Percentiles rank a stretch among this genome's conserved stretches.
phyloP scores from a whole-genome alignment of 805 yeast species.

The Candida sphagnicola region DNA sequence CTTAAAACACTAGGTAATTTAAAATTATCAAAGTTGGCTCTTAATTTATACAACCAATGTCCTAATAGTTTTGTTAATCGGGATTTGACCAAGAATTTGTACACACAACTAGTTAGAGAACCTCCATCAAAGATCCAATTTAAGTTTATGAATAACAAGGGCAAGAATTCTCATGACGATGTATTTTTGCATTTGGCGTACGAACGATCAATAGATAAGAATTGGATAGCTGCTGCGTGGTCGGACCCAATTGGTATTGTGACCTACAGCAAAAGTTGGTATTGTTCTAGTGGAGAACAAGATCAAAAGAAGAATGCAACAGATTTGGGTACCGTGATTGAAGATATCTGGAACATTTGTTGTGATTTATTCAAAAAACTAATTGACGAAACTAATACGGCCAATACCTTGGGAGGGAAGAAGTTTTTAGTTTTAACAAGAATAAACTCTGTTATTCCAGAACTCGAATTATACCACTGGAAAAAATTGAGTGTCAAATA shows the following conservation, averaged over 20 bases:
- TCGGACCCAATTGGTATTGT: slow-evolving; percentile 75
- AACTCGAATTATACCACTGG: slow-evolving; percentile 80
- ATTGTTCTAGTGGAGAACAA: slow-evolving; percentile 25
- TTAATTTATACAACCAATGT: slow-evolving; percentile 56
- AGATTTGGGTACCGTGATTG: slow-evolving; percentile 48
- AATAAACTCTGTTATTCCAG: slow-evolving; percentile 70
- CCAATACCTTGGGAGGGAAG: slow-evolving; percentile 44
- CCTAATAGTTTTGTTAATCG: slow-evolving; percentile 28
- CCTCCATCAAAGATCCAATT: slow-evolving; percentile 35
- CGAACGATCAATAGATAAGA: slow-evolving; percentile 72
- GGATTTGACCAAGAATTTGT: slow-evolving; percentile 13
- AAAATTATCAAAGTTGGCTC: slow-evolving; percentile 41
- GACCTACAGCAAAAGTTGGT: slow-evolving; percentile 64
- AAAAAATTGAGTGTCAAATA: slow-evolving; percentile 62
- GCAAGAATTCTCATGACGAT: slow-evolving; percentile 49
- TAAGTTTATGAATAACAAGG: slow-evolving; percentile 25
- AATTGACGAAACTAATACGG: slow-evolving; percentile 28
- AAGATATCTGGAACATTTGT: slow-evolving; percentile 65
- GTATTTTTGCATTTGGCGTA: slow-evolving; percentile 82
- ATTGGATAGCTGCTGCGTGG: slow-evolving; percentile 89
- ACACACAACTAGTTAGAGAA: slow-evolving; percentile 32
- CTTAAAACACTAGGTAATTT: slow-evolving; percentile 27
- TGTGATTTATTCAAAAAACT: slow-evolving; percentile 36
- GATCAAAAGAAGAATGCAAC: slow-evolving; percentile 2
- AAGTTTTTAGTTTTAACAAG: slow-evolving; percentile 66